Evolutionary conservation across 805 yeast species (phyloP).

Genomic region (Lipomyces oligophaga): DNA sequence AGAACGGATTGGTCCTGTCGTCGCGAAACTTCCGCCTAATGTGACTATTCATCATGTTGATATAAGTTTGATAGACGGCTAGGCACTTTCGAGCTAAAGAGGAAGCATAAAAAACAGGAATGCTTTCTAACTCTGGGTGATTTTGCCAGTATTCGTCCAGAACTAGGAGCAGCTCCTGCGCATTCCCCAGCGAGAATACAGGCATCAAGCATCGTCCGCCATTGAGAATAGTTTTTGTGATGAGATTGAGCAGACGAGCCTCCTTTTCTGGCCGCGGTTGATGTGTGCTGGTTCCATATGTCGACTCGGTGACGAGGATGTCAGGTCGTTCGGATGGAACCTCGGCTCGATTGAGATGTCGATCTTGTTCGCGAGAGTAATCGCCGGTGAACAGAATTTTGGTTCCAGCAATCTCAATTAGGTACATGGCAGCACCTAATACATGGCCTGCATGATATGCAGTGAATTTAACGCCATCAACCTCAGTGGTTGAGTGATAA

Average conservation of each 20-base stretch:
- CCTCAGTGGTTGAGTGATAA: constrained; percentile 91
- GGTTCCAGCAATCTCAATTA: constrained; percentile 89
- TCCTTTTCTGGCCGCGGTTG: constrained; percentile 88
- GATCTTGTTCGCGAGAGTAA: constrained; percentile 90
- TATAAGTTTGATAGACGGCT: constrained; percentile 95
- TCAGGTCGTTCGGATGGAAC: constrained; percentile 86
- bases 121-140: constrained; percentile 74
- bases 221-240: constrained; percentile 75
- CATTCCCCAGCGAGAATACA: constrained; percentile 93
- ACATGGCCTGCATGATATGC: constrained; percentile 99
- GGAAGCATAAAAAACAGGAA: constrained; percentile 87
- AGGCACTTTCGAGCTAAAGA: constrained; percentile 91
- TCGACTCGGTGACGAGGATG: constrained; percentile 86
- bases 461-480: constrained; percentile 90
- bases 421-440: constrained; percentile 96
- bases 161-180: constrained; percentile 86
- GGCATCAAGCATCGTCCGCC: constrained; percentile 94
- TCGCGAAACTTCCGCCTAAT: constrained; percentile 72
- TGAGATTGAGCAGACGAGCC: constrained; percentile 68
- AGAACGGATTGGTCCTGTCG: constrained; percentile 82
- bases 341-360: constrained; percentile 94
- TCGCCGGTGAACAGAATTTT: constrained; percentile 92
- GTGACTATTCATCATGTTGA: constrained; percentile 94
- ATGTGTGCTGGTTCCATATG: constrained; percentile 97
- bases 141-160: constrained; percentile 92